Evolutionary conservation across 306 rosid genomes (phyloP).

Genomic region (Styphnolobium japonicum): DNA sequence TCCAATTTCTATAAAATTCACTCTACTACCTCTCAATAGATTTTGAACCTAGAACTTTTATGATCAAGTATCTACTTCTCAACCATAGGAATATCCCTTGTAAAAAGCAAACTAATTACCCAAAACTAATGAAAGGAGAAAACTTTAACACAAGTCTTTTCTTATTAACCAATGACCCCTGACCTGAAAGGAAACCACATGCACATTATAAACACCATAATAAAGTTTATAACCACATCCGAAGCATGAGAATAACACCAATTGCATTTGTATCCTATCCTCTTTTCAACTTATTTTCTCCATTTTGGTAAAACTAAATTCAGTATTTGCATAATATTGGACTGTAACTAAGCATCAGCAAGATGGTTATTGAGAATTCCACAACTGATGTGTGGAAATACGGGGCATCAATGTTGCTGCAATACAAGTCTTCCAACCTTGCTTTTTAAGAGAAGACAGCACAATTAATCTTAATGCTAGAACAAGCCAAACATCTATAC

Average conservation of each 20-base stretch:
- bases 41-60: neutral
- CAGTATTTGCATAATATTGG: neutral
- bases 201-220: neutral
- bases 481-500: neutral
- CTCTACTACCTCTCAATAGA: neutral
- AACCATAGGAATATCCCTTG: neutral
- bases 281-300: neutral
- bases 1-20: neutral
- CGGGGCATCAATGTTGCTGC: neutral
- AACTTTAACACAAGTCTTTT: neutral
- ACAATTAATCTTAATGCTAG: neutral
- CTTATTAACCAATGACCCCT: neutral
- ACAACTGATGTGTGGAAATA: neutral
- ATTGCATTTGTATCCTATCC: neutral
- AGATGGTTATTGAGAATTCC: neutral
- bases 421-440: neutral
- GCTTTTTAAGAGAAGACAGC: neutral
- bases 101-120: neutral
- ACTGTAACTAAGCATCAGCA: neutral
- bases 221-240: neutral
- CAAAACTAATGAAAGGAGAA: neutral
- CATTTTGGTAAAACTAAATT: neutral
- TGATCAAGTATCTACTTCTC: neutral
- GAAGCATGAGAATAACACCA: neutral
- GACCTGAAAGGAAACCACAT: neutral